Base-by-base conservation (phyloP, 192 early-diverging fungal species). In the Gorgonomyces haynaldii region DNA sequence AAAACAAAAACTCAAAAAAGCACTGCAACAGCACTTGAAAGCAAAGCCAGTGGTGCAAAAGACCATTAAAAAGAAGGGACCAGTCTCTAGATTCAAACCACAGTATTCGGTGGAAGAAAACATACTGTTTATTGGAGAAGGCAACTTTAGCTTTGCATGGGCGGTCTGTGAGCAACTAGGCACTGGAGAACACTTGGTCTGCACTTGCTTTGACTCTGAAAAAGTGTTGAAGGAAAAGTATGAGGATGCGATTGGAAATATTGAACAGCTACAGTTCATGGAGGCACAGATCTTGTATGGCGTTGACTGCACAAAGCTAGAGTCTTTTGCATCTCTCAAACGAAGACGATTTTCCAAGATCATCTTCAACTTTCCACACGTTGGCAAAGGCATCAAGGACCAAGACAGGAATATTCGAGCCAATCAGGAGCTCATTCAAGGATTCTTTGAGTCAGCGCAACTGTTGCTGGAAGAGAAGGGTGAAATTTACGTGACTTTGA, bases 281-380 rank as follows among this genome's bases (percentile, higher is more conserved):
- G 86, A 83, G 4, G 89, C 67, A 5, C 69, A 62, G 2, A 78
- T 91, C 0, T 34, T 88, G 8, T 91, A 72, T 65, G 72, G 72
- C 4, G 73, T 94, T 0, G 89, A 97, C 56, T 87, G 71, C 1
- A 89, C 88, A 0, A 54, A 71, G 19, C 42, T 96, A 35, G 60
- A 61, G 1, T 78, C 64, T 27, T 61, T 53, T 50, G 72, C 76
- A 50, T 58, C 54, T 26, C 62, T 93, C 20, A 51, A 39, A 20
- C 28, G 31, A 16, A 63, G 66, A 40, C 32, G 52, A 27, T 97
- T 91, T 53, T 67, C 76, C 31, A 84, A 83, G 50, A 87, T 97
- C 27, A 77, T 93, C 10, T 97, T 98, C 59, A 93, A 94, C 59
- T 98, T 98, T 60, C 94, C 94, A 26, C 94, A 98, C 56, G 81